Percentiles rank a stretch among this genome's conserved stretches.
phyloP scores from a whole-genome alignment of 192 early-diverging fungal genomes.

The Backusella sp. region DNA sequence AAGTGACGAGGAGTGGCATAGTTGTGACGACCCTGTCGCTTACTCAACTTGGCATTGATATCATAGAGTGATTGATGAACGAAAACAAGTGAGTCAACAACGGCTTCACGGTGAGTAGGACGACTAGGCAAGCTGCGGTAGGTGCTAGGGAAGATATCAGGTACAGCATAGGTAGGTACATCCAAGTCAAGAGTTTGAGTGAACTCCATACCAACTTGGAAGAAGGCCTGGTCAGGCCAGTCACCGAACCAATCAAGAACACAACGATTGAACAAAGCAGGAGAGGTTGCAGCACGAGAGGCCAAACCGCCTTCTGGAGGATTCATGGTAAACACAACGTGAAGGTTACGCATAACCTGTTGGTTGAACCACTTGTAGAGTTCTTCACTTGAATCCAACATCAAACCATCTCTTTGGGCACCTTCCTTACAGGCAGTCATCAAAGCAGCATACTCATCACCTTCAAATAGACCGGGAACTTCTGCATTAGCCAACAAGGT shows the following conservation, averaged over 20 bases:
- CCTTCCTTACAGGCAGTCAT: constrained; percentile 96
- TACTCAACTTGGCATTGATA: constrained; percentile 80
- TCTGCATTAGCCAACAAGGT: constrained; percentile 98
- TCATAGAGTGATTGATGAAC: constrained; percentile 90
- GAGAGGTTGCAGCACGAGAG: constrained; percentile 93
- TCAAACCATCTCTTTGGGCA: constrained; percentile 87
- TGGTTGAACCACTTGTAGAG: constrained; percentile 97
- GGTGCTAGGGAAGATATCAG: constrained; percentile 70
- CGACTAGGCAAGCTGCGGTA: constrained; percentile 72
- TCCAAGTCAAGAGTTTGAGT: constrained; percentile 90
- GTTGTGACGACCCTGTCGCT: constrained; percentile 77
- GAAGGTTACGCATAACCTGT: constrained; percentile 95
- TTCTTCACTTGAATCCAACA: constrained; percentile 93
- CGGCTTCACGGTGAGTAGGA: constrained; percentile 77
- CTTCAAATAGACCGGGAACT: constrained; percentile 98
- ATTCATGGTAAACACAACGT: constrained; percentile 99
- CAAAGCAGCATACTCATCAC: constrained; percentile 92
- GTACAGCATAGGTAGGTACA: constrained; percentile 60
- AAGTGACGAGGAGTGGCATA: constrained; percentile 98
- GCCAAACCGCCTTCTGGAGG: constrained; percentile 92
- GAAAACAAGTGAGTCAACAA: constrained; percentile 89
- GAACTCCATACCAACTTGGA: constrained; percentile 97
- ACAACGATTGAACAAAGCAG: constrained; percentile 99
- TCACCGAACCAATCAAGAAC: constrained; percentile 99
- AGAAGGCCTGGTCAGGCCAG: constrained; percentile 97